A percentile compares a stretch with the other conserved stretches of the same genome.
phyloP scores from a whole-genome alignment of 1,284 basidiomycete genomes.

The Ceratobasidium sp. region DNA sequence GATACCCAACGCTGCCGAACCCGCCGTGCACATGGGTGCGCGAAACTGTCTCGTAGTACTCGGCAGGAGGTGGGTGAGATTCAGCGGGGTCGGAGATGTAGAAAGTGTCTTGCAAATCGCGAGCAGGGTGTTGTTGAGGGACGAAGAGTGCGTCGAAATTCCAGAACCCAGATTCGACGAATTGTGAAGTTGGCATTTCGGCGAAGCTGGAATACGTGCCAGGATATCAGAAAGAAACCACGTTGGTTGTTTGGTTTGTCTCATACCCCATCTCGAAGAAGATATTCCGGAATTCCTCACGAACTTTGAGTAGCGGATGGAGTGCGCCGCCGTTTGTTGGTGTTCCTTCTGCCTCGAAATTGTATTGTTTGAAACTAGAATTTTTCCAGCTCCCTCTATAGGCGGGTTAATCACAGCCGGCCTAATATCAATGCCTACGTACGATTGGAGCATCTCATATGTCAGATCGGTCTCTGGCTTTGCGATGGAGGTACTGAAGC shows the following conservation, averaged over 20 bases:
- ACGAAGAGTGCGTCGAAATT: conserved; percentile 99
- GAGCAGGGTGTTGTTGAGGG: conserved; percentile 98
- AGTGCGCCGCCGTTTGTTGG: conserved; percentile 90
- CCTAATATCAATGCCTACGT: conserved; percentile 49
- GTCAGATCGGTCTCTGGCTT: conserved; percentile 99
- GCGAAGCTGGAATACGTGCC: conserved; percentile 76
- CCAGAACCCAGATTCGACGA: conserved; percentile 99
- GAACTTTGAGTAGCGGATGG: conserved; percentile 96
- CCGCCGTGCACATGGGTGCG: conserved; percentile 90
- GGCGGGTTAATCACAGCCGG: not conserved
- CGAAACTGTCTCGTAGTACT: conserved; percentile 91
- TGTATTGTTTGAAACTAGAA: conserved; percentile 96
- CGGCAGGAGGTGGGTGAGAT: conserved; percentile 80
- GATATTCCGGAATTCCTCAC: conserved; percentile 97
- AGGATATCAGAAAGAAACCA: not conserved
- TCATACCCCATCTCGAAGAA: conserved; percentile 99
- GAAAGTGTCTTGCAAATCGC: conserved; percentile 99
- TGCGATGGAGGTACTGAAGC: conserved; percentile 92
- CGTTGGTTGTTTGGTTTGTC: not conserved
- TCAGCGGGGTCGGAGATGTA: conserved; percentile 93
- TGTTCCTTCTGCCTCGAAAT: conserved; percentile 96
- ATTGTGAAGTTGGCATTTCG: conserved; percentile 99
- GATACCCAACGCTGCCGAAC: conserved; percentile 96
- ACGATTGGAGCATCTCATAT: conserved; percentile 94
- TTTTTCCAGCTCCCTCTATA: conserved; percentile 87